A percentile compares a stretch with the other conserved stretches of the same genome.
phyloP scores from a whole-genome alignment of 2,329 filamentous ascomycete species.

The Colletotrichum endophyticum region DNA sequence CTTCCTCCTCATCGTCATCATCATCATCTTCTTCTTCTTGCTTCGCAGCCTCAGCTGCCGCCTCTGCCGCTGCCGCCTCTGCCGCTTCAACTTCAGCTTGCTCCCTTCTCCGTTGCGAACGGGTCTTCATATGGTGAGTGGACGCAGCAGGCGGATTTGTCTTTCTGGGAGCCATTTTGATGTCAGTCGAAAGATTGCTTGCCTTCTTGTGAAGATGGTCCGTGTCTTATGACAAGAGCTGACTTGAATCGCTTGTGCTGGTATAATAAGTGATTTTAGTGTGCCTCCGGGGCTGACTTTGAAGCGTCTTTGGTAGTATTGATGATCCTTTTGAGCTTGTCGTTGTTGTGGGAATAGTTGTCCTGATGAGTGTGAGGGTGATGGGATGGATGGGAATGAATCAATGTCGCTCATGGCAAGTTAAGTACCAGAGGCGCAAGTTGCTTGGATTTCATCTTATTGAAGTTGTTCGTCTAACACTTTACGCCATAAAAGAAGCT shows the following conservation, averaged over 20 bases:
- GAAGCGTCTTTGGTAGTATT: neutral
- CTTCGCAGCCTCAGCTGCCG: neutral
- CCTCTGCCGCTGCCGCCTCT: neutral
- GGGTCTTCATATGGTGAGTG: neutral
- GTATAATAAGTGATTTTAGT: rapidly evolving
- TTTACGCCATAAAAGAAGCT: neutral
- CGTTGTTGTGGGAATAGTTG: rapidly evolving
- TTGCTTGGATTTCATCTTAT: neutral
- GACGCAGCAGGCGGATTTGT: neutral
- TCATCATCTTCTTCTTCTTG: neutral
- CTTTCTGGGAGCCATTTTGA: neutral
- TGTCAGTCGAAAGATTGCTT: neutral
- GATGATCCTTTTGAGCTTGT: neutral
- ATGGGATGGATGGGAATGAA: neutral
- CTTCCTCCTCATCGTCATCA: neutral
- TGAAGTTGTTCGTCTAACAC: neutral
- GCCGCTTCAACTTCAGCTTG: neutral
- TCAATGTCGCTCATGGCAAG: neutral
- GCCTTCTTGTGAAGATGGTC: rapidly evolving
- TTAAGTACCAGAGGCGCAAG: neutral
- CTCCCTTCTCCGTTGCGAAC: neutral
- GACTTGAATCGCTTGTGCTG: neutral
- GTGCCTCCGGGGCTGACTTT: neutral
- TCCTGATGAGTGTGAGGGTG: neutral
- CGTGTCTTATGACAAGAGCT: neutral